Evolutionary conservation across 2,329 filamentous ascomycete species (phyloP).

Genomic region (Acephala macrosclerotiorum): DNA sequence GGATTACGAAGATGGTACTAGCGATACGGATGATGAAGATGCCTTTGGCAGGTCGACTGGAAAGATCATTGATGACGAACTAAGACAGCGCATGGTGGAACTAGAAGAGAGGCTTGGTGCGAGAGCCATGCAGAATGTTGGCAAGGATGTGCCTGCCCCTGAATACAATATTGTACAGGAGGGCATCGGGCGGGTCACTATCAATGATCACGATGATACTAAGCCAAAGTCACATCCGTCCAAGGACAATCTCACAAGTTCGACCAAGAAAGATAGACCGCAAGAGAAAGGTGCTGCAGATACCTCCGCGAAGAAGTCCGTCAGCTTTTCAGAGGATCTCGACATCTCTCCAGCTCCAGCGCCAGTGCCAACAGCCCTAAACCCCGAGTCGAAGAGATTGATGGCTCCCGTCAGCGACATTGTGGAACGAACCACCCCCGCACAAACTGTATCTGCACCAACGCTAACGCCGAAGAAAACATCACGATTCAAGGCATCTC

Average conservation of each 20-base stretch:
- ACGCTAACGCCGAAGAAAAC: constrained; percentile 43
- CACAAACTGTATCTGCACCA: constrained; percentile 20
- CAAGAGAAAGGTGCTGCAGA: background rate
- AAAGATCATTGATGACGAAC: constrained; percentile 74
- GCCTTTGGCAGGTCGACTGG: constrained; percentile 79
- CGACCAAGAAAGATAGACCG: background rate
- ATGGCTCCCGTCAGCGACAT: constrained; percentile 57
- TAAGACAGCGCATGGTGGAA: constrained; percentile 80
- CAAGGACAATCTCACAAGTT: background rate
- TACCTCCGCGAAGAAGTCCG: constrained; percentile 64
- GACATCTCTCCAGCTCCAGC: constrained; percentile 69
- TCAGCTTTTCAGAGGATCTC: constrained; percentile 79
- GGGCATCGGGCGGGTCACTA: constrained; percentile 63
- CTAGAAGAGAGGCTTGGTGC: constrained; percentile 79
- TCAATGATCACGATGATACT: constrained; percentile 47
- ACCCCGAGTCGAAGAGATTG: constrained; percentile 21
- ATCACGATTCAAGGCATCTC: constrained; percentile 50
- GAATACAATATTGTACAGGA: constrained; percentile 51
- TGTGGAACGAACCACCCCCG: constrained; percentile 40
- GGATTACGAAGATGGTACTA: constrained; percentile 60
- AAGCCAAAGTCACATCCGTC: background rate
- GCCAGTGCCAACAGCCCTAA: constrained; percentile 36
- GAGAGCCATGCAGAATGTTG: constrained; percentile 60
- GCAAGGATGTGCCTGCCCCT: constrained; percentile 49
- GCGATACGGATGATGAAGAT: constrained; percentile 65